Base-by-base conservation (phyloP, 352 stramenopile genomes). In the Pythium brachiatum region DNA sequence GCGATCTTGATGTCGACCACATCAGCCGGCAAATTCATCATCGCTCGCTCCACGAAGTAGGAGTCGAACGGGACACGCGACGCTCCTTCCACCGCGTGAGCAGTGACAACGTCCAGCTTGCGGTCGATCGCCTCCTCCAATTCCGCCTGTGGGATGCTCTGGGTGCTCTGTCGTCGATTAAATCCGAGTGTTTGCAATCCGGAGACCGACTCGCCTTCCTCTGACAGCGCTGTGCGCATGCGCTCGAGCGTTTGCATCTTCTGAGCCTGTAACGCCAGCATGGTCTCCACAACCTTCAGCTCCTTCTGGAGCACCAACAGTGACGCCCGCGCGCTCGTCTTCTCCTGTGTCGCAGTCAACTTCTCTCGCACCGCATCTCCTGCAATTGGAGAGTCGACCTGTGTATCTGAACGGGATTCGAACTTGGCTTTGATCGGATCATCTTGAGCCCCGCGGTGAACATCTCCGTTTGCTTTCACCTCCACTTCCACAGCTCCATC, bases 1-100 rank as follows among this genome's bases (percentile, higher is more conserved):
- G 62, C 64, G 57, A 90, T 78, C 38, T 77, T 74, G 38, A 90
- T 59, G 23, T 77, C 76, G 0, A 66, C 73, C 11, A 86, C 60
- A 3, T 53, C 27, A 2, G 59, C 48, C 3, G 51, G 26, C 15
- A 68, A 34, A 0, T 32, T 6, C 4, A 77, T 47, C 8, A 47
- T 27, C 0, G 52, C 62, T 41, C 55, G 56, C 27, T 84, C 70
- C 0, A 90, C 66, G 56, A 87, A 88, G 29, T 69, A 70, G n/a
- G 61, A 59, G 1, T 82, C 70, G 50, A 88, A 90, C 5, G 31
- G 32, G 12, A 15, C 23, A 1, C 15, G 8, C n/a, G 64, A 34
- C 6, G 32, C 29, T 25, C 3, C 18, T 20, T 36, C 34, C n/a
- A 60, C 3, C 9, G 43, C 44, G 1, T 64, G 36, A 1, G 57